Evolutionary conservation across 148 eudicot species (phyloP).

Genomic region (Mesembryanthemum crystallinum): DNA sequence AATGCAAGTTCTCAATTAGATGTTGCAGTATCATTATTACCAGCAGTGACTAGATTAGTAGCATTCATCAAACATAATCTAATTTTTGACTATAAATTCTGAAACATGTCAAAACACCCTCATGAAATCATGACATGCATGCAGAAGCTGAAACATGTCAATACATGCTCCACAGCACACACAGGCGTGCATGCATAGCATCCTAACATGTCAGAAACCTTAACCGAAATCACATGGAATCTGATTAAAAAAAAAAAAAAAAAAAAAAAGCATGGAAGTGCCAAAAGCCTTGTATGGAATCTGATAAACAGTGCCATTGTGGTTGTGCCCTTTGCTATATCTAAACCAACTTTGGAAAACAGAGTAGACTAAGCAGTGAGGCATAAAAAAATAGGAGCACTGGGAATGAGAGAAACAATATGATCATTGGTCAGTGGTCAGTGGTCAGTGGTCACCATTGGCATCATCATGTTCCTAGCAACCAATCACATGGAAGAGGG

Average conservation of each 20-base stretch:
- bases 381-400: not conserved
- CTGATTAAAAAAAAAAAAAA: no score
- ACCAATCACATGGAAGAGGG: conserved; percentile 6
- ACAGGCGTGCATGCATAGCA: no score
- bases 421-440: not conserved
- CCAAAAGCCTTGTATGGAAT: not conserved
- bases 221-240: not conserved
- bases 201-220: not conserved
- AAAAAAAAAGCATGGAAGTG: not conserved
- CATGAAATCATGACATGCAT: not conserved
- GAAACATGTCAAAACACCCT: not conserved
- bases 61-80: not conserved
- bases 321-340: not conserved
- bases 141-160: conserved; percentile 4
- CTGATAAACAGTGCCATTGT: not conserved
- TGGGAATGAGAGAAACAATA: conserved; percentile 6
- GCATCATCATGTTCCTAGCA: not conserved
- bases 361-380: not conserved
- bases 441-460: no score
- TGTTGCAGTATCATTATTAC: conserved; percentile 13
- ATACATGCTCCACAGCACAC: not conserved
- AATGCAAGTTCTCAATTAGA: conserved; percentile 19
- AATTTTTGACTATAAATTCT: not conserved
- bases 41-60: not conserved
- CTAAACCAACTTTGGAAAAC: not conserved